Evolutionary conservation across 352 stramenopile species (phyloP).

Genomic region (Plasmopara viticola): DNA sequence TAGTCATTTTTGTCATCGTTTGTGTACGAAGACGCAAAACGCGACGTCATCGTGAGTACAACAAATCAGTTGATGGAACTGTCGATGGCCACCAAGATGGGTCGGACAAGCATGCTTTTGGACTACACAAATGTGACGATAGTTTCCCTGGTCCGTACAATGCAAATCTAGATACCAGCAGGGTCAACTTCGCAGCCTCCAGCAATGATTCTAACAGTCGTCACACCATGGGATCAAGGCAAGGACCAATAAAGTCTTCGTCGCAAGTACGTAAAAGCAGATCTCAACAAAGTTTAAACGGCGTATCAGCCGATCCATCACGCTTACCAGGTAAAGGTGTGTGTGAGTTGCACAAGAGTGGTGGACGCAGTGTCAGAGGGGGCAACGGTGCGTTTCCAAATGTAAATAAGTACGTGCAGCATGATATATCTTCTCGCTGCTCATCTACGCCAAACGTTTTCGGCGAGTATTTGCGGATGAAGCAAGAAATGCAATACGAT

Average conservation of each 20-base stretch:
- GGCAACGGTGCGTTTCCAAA: constrained; percentile 31
- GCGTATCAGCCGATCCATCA: constrained; percentile 49
- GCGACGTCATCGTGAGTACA: constrained; percentile 17
- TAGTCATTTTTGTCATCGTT: constrained; percentile 44
- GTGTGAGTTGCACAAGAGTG: constrained; percentile 26
- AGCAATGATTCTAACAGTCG: constrained; percentile 18
- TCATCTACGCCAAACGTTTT: constrained; percentile 60
- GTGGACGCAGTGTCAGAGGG: constrained; percentile 6
- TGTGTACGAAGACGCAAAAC: constrained; percentile 44
- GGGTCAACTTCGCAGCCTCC: constrained; percentile 22
- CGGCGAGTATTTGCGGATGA: constrained; percentile 70
- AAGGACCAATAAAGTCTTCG: constrained; percentile 32
- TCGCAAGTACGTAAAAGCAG: constrained; percentile 35
- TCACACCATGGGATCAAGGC: constrained; percentile 25
- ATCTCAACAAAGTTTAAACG: constrained; percentile 39
- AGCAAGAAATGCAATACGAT: constrained; percentile 69
- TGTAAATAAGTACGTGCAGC: constrained; percentile 42
- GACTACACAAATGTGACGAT: constrained; percentile 40
- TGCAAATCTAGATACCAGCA: constrained; percentile 48
- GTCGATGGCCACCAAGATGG: constrained; percentile 15
- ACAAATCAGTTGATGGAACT: constrained; percentile 12
- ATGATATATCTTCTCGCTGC: constrained; percentile 42
- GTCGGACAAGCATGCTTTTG: constrained; percentile 38
- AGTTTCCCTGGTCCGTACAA: constrained; percentile 38
- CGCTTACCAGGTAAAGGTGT: constrained; percentile 25